Conservation (phyloP, 2,329 filamentous ascomycete species). For the Penicillium sp. region DNA sequence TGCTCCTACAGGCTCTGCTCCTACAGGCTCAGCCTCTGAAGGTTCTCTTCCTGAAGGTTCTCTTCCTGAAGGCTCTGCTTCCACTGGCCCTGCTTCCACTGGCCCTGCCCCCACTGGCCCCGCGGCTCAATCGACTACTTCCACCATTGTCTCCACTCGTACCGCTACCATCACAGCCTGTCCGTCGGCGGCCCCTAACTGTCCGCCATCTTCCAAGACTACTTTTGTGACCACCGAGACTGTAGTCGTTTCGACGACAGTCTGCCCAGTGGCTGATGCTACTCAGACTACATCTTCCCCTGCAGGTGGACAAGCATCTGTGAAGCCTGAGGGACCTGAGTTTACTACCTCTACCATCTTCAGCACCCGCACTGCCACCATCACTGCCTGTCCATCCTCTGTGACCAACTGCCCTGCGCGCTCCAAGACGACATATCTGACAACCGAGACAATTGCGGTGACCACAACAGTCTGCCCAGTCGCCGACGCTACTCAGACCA, state of each 20-base stretch:
- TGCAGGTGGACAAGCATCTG: neutral
- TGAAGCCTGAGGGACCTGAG: neutral
- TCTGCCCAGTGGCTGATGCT: neutral
- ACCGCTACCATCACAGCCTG: constrained; percentile 7
- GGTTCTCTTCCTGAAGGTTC: too few species aligned
- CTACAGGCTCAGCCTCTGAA: too few species aligned
- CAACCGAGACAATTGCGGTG: constrained; percentile 22
- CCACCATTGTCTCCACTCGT: constrained; percentile 5
- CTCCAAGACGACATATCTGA: constrained; percentile 13
- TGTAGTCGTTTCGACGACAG: constrained; percentile 3
- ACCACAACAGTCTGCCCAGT: constrained; percentile 28
- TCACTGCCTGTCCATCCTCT: constrained; percentile 27
- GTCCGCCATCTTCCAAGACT: neutral
- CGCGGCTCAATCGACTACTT: constrained; percentile 2
- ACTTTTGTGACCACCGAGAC: constrained; percentile 6
- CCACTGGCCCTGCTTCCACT: neutral
- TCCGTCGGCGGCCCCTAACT: constrained; percentile 2
- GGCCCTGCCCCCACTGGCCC: neutral
- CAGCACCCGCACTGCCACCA: constrained; percentile 21
- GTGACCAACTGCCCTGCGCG: constrained; percentile 28
- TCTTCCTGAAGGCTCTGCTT: neutral
- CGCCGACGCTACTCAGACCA: neutral
- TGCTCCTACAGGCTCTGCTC: neutral
- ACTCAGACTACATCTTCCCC: neutral
- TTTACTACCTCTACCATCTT: constrained; percentile 26